Evolutionary conservation across 23 red algal genomes (phyloP).

Genomic region (Agarophyton chilense): DNA sequence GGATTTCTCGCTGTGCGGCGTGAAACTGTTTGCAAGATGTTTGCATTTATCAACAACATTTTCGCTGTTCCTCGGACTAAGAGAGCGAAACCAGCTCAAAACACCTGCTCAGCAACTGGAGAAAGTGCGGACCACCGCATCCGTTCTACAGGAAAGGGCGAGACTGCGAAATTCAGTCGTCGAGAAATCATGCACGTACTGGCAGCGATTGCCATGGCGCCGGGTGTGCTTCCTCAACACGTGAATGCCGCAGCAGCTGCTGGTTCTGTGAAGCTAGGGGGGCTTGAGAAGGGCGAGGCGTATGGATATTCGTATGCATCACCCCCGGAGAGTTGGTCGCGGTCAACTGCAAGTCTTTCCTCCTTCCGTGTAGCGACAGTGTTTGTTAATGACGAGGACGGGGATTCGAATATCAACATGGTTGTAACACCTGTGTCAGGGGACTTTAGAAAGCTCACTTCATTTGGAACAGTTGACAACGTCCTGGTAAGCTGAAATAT

Average conservation of each 20-base stretch:
- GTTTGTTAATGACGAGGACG: slow-evolving; percentile 46
- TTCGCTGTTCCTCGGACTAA: neutral
- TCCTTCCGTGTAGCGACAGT: slow-evolving; percentile 47
- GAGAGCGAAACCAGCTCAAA: neutral
- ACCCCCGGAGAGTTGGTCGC: slow-evolving; percentile 27
- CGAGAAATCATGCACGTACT: neutral
- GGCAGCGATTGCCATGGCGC: neutral
- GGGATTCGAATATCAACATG: slow-evolving; percentile 69
- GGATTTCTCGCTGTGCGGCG: no score
- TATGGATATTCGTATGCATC: slow-evolving; percentile 55
- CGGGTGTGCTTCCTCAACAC: neutral
- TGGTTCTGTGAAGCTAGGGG: neutral
- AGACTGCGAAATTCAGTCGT: neutral
- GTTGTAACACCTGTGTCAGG: slow-evolving; percentile 52
- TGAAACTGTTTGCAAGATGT: neutral
- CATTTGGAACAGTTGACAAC: slow-evolving; percentile 61
- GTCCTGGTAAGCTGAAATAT: slow-evolving; percentile 14
- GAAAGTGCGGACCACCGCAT: neutral
- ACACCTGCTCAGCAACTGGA: neutral
- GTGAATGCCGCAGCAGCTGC: neutral
- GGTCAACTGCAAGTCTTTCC: slow-evolving; percentile 36
- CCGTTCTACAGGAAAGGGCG: neutral
- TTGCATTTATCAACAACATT: neutral
- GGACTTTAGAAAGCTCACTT: slow-evolving; percentile 66
- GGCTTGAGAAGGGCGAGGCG: neutral